Evolutionary conservation across 371 early-diverging fungal species (phyloP).

Genomic region (Apophysomyces sp.): DNA sequence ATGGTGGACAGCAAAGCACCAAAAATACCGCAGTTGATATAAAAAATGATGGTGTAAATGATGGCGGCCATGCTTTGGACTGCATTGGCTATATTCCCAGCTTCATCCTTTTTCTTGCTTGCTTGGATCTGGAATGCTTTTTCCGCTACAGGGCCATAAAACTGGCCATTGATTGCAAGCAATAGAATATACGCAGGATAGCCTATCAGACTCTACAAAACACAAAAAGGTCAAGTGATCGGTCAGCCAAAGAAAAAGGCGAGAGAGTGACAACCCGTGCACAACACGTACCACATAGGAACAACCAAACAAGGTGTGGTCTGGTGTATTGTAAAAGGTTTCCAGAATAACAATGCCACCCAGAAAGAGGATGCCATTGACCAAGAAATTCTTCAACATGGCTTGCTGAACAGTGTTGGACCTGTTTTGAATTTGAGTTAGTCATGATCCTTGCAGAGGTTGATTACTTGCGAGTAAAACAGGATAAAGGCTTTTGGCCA

Average conservation of each 20-base stretch:
- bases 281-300: conserved; percentile 32
- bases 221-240: neutral
- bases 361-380: conserved; percentile 39
- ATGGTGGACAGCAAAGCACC: conserved; percentile 24
- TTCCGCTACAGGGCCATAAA: conserved; percentile 38
- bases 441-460: neutral
- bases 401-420: conserved; percentile 35
- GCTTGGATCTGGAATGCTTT: conserved; percentile 17
- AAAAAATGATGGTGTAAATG: conserved; percentile 41
- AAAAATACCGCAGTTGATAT: conserved; percentile 42
- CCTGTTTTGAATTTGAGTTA: conserved; percentile 13
- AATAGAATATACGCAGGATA: conserved; percentile 48
- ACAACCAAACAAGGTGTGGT: conserved; percentile 32
- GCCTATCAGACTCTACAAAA: conserved; percentile 37
- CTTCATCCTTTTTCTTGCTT: neutral
- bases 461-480: conserved; percentile 31
- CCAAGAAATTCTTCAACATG: conserved; percentile 30
- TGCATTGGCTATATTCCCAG: conserved; percentile 2
- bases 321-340: conserved; percentile 34
- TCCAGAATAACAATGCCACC: conserved; percentile 39
- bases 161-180: conserved; percentile 38
- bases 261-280: neutral
- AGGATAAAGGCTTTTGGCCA: conserved; percentile 37
- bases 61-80: conserved; percentile 25
- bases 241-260: conserved; percentile 3